These are phyloP conservation scores for Beta macrorhiza DNA, from an alignment of 179 eudicot genomes.

Conservation along the genomic window DNA sequence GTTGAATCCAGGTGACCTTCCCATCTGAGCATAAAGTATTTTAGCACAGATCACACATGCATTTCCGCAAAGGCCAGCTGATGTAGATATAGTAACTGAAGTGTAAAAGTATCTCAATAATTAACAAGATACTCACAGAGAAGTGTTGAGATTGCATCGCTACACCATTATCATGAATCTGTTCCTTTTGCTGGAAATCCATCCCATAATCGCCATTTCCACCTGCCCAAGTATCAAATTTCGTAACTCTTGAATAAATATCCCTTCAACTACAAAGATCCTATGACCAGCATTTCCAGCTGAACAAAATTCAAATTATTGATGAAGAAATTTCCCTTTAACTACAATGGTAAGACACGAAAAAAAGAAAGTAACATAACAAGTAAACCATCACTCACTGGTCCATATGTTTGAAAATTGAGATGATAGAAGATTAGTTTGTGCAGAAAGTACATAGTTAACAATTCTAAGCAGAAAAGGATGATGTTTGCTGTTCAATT, in stretches of 20 bases:
- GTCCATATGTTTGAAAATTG: neutral
- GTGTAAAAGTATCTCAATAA: conserved; percentile 16
- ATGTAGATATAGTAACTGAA: neutral
- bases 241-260: neutral
- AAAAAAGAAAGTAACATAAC: neutral
- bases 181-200: conserved; percentile 92
- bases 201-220: conserved; percentile 79
- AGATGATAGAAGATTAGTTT: neutral
- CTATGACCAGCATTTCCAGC: conserved; percentile 70
- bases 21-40: conserved; percentile 54
- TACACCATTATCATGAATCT: conserved; percentile 66
- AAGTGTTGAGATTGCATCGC: conserved; percentile 85
- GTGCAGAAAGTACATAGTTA: neutral
- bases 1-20: conserved; percentile 84
- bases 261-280: conserved; percentile 7
- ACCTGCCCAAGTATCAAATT: conserved; percentile 43
- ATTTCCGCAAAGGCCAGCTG: neutral
- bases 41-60: neutral
- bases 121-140: conserved; percentile 47
- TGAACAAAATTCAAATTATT: conserved; percentile 25
- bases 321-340: neutral
- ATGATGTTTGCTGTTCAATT: neutral
- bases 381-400: neutral
- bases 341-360: no score
- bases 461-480: neutral